These are phyloP conservation scores for Ammopiptanthus mongolicus DNA, from an alignment of 306 rosid genomes.

Conservation along the genomic window DNA sequence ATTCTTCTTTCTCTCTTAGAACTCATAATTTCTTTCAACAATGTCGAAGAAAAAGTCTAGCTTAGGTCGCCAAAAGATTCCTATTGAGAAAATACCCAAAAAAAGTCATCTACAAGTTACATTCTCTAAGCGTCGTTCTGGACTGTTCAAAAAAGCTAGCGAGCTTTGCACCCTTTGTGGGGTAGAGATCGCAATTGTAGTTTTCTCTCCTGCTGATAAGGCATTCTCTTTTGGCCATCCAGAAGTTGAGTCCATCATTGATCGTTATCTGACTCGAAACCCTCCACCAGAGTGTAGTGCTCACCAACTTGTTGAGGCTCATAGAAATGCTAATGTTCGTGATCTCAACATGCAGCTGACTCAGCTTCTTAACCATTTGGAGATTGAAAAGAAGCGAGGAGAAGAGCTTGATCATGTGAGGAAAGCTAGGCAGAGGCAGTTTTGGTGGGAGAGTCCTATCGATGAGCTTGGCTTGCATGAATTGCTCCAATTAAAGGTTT, in stretches of 20 bases:
- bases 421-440: slow-evolving; percentile 29
- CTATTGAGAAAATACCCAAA: slow-evolving; percentile 52
- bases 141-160: slow-evolving; percentile 68
- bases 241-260: slow-evolving; percentile 40
- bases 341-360: slow-evolving; percentile 51
- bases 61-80: slow-evolving; percentile 55
- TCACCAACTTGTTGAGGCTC: slow-evolving; percentile 31
- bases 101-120: slow-evolving; percentile 59
- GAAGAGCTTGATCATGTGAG: slow-evolving; percentile 41
- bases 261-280: slow-evolving; percentile 36
- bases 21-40: neutral
- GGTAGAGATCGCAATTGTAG: slow-evolving; percentile 50
- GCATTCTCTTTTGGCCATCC: slow-evolving; percentile 72
- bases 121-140: slow-evolving; percentile 63
- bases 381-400: slow-evolving; percentile 49
- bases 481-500: slow-evolving; percentile 28
- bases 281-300: neutral
- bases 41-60: slow-evolving; percentile 44
- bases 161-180: slow-evolving; percentile 76
- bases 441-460: slow-evolving; percentile 59
- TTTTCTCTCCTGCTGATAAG: slow-evolving; percentile 61
- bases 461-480: slow-evolving; percentile 42
- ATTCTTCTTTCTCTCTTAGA: no score
- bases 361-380: slow-evolving; percentile 34
- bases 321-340: slow-evolving; percentile 26